A percentile compares a stretch with the other conserved stretches of the same genome.
These are phyloP conservation scores for Colletotrichum liriopes DNA, from an alignment of 2,329 filamentous ascomycete species.

Conservation along the genomic window DNA sequence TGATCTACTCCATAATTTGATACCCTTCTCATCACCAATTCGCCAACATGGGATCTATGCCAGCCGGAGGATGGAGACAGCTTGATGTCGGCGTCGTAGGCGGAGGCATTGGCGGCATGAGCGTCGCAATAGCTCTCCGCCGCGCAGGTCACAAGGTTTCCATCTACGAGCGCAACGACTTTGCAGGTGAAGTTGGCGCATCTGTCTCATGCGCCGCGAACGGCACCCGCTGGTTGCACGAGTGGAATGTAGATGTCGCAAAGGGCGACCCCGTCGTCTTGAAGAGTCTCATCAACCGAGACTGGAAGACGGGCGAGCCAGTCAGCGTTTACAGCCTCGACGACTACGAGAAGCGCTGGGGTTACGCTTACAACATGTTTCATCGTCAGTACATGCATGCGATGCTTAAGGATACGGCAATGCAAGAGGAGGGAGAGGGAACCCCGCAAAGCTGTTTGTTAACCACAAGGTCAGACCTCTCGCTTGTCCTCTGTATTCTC, in stretches of 20 bases:
- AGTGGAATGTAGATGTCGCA: conserved; percentile 76
- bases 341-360: conserved; percentile 78
- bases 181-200: conserved; percentile 77
- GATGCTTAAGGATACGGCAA: conserved; percentile 75
- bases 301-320: conserved; percentile 79
- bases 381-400: conserved; percentile 78
- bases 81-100: conserved; percentile 63
- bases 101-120: conserved; percentile 65
- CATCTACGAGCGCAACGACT: conserved; percentile 78
- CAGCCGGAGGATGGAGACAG: conserved; percentile 57
- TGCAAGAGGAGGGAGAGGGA: conserved; percentile 68
- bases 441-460: conserved; percentile 66
- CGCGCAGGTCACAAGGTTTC: conserved; percentile 66
- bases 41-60: conserved; percentile 32
- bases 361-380: conserved; percentile 78
- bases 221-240: conserved; percentile 78
- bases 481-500: neutral
- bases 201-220: conserved; percentile 80
- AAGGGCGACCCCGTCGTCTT: conserved; percentile 78
- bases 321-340: conserved; percentile 75
- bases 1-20: neutral
- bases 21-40: neutral
- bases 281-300: conserved; percentile 76
- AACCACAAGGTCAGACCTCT: conserved; percentile 65
- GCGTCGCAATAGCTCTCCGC: conserved; percentile 62